phyloP scores from a whole-genome alignment of 2,329 filamentous ascomycete species.

The Nigrospora osmanthi region DNA sequence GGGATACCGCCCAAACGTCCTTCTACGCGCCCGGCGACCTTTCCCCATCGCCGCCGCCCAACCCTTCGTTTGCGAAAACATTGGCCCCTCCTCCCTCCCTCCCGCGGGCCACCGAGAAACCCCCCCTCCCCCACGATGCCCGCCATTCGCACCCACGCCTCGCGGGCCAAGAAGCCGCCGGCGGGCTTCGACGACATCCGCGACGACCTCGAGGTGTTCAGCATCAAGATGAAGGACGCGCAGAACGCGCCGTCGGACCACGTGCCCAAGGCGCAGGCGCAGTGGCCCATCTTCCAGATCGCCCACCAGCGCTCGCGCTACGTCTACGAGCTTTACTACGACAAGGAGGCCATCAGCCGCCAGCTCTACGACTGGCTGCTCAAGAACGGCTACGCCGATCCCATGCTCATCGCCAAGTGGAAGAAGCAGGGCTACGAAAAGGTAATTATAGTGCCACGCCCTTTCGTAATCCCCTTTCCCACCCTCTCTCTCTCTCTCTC shows the following conservation, averaged over 20 bases:
- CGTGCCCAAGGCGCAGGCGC: constrained; percentile 77
- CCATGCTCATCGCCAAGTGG: constrained; percentile 97
- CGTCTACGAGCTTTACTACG: constrained; percentile 96
- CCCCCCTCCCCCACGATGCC: constrained; percentile 62
- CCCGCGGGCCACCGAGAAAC: no score
- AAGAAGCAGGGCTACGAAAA: constrained; percentile 99
- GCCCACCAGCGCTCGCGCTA: constrained; percentile 87
- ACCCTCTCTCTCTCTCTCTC: no score
- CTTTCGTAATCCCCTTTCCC: no score
- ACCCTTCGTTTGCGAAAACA: neutral
- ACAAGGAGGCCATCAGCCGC: constrained; percentile 91
- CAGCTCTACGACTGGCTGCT: constrained; percentile 91
- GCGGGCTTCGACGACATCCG: constrained; percentile 85
- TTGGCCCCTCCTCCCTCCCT: no score
- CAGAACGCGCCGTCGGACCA: constrained; percentile 80
- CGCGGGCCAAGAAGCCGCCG: constrained; percentile 74
- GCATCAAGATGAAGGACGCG: constrained; percentile 90
- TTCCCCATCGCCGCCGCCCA: no score
- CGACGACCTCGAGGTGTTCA: constrained; percentile 76
- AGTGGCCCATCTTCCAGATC: constrained; percentile 98
- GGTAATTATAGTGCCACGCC: constrained; percentile 37
- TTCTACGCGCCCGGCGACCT: no score
- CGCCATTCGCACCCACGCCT: constrained; percentile 60
- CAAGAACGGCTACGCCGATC: constrained; percentile 94
- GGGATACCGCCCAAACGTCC: no score